These are phyloP conservation scores for Entonaema liquescens DNA, from an alignment of 495 filamentous ascomycete genomes.

Conservation along the genomic window DNA sequence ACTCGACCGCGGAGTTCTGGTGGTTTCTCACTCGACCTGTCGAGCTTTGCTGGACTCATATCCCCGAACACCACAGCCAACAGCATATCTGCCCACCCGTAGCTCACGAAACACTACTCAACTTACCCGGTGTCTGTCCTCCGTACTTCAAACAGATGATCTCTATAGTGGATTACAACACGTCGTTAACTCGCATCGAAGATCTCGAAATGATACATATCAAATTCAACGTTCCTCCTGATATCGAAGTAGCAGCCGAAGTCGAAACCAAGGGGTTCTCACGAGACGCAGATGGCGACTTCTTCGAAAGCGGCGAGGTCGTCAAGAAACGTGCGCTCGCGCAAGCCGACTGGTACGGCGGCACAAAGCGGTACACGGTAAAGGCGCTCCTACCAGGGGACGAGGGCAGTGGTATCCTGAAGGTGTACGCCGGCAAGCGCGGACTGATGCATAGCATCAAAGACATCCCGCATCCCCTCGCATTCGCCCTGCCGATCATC, in stretches of 20 bases:
- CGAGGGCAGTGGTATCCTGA: constrained; percentile 87
- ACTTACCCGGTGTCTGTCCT: constrained; percentile 84
- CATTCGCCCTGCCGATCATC: constrained; percentile 87
- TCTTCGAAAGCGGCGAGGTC: constrained; percentile 90
- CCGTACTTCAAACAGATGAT: constrained; percentile 84
- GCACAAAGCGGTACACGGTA: constrained; percentile 87
- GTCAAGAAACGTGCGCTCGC: constrained; percentile 86
- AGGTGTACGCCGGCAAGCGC: constrained; percentile 91
- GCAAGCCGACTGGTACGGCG: constrained; percentile 89
- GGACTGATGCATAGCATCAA: constrained; percentile 96
- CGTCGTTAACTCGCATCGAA: constrained; percentile 83
- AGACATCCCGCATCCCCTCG: constrained; percentile 90
- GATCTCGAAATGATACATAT: constrained; percentile 92
- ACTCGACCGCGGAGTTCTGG: constrained; percentile 79
- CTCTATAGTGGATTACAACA: constrained; percentile 88
- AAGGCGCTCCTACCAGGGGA: constrained; percentile 92
- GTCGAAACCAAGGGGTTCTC: constrained; percentile 84
- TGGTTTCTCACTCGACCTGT: constrained; percentile 89
- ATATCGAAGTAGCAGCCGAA: constrained; percentile 94
- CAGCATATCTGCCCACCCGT: constrained; percentile 94
- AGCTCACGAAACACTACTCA: constrained; percentile 80
- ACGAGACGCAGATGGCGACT: constrained; percentile 86
- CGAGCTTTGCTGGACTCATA: constrained; percentile 93
- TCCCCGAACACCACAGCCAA: constrained; percentile 82
- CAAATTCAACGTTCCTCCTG: constrained; percentile 82